Conservation (phyloP, 345 rosid genomes). For the Triadica sebifera region DNA sequence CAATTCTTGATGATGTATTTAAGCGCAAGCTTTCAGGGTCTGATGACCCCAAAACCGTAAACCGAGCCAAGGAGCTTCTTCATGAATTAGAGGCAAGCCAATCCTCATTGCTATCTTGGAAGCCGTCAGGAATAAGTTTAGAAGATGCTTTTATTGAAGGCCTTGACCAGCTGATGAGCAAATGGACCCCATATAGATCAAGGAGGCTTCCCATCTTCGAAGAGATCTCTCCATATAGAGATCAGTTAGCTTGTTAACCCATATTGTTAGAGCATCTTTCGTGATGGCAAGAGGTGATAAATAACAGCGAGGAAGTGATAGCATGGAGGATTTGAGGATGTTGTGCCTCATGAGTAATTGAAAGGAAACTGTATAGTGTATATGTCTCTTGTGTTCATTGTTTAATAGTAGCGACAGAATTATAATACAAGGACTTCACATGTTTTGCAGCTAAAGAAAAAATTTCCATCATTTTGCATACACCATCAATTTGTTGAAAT, state of each 20-base stretch:
- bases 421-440: neutral
- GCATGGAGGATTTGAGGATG: neutral
- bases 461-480: neutral
- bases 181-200: constrained; percentile 61
- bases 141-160: constrained; percentile 65
- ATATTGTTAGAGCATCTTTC: neutral
- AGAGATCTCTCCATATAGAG: constrained; percentile 67
- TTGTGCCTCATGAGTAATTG: neutral
- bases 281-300: neutral
- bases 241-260: constrained; percentile 57
- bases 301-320: neutral
- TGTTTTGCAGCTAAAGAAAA: neutral
- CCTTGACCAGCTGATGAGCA: constrained; percentile 47
- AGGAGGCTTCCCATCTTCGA: constrained; percentile 89
- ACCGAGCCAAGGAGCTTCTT: constrained; percentile 37
- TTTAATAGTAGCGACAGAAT: neutral
- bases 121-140: constrained; percentile 1
- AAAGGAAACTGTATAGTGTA: neutral
- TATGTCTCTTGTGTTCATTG: neutral
- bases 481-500: neutral
- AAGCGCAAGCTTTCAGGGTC: constrained; percentile 54
- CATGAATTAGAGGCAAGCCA: constrained; percentile 1
- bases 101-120: neutral
- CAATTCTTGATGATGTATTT: constrained; percentile 43
- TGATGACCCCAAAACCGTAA: constrained; percentile 49